A percentile compares a stretch with the other conserved stretches of the same genome.
phyloP scores from a whole-genome alignment of 1,284 basidiomycete genomes.

The Leccinum huronense region DNA sequence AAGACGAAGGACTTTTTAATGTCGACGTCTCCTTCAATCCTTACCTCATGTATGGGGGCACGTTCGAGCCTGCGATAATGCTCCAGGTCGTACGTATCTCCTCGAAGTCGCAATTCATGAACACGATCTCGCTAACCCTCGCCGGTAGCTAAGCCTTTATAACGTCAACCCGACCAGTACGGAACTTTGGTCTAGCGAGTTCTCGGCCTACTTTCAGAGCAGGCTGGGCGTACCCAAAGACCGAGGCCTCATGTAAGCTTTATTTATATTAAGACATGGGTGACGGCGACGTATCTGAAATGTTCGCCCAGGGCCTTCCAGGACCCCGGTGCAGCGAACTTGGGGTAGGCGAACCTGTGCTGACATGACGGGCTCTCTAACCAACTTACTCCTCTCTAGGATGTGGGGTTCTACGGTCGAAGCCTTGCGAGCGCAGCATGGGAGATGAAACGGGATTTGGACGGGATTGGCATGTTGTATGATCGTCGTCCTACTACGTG shows the following conservation, averaged over 20 bases:
- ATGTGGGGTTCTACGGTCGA: slow-evolving; percentile 15
- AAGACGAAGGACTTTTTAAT: slow-evolving; percentile 54
- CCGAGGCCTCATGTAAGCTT: slow-evolving; percentile 53
- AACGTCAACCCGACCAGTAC: slow-evolving; percentile 52
- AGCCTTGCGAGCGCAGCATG: slow-evolving; percentile 9
- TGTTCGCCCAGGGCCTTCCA: slow-evolving; percentile 50
- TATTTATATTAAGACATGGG: neutral
- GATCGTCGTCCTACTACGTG: neutral
- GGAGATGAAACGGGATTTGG: neutral
- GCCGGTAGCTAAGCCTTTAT: slow-evolving; percentile 50
- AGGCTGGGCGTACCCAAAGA: slow-evolving; percentile 49
- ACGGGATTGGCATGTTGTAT: neutral
- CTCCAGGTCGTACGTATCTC: slow-evolving; percentile 51
- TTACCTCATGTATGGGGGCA: slow-evolving; percentile 55
- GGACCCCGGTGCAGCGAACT: slow-evolving; percentile 55
- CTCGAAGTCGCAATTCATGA: neutral
- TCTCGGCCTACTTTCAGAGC: slow-evolving; percentile 53
- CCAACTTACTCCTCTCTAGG: slow-evolving; percentile 13
- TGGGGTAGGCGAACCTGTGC: slow-evolving; percentile 45
- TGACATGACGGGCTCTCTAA: neutral
- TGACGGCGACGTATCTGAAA: slow-evolving; percentile 48
- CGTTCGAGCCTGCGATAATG: slow-evolving; percentile 61
- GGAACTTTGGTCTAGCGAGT: slow-evolving; percentile 51
- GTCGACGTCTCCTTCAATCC: slow-evolving; percentile 56
- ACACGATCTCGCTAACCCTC: neutral